Evolutionary conservation across 768 basidiomycete genomes (phyloP), one percentile per base, ranked within the genome.

Genomic region (Lentinula guzmanii): DNA sequence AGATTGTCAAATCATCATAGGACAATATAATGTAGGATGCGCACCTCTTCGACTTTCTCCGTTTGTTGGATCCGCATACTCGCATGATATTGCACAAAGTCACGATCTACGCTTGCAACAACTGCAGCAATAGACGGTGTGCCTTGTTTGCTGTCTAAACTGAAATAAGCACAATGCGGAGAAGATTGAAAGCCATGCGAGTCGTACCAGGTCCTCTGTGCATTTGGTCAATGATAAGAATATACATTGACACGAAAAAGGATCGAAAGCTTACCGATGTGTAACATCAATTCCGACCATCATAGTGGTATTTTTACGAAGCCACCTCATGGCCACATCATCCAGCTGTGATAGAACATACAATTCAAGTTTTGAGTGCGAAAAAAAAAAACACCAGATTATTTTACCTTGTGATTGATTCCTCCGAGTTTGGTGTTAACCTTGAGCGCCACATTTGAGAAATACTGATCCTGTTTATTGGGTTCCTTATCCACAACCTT

Each of bases 211-310:
- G 53, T 10, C 53, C 53, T 41, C 53, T 56, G 41, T 43, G 37
- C 21, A 43, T 13, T 5, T n/a, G 42, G 15, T 43, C 42, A 43
- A 13, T 24, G 21, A 48, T 48, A 18, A 24, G 18, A 10, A 21
- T 21, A n/a, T 43, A 13, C 5, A 41, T 41, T 10, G 15, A 41
- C 10, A 15, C 16, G 18, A 16, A 9, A 48, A 5, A 48, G 4
- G 21, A 48, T 6, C 46, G 46, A 48, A 7, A 24, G 18, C 46
- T 24, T 21, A 48, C 46, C 91, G 89, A 64, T 93, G 91, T 0
- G 90, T 93, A 0, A 91, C 90, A 67, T 93, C 91, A 64, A 91
- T 90, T 0, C 92, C 92, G 3, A 94, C 86, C 68, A 94, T 74
- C 87, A 94, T 93, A 9, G 91, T 93, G 58, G 79, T 80, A 65